Base-by-base conservation (phyloP, 768 basidiomycete genomes). In the Artomyces pyxidatus region DNA sequence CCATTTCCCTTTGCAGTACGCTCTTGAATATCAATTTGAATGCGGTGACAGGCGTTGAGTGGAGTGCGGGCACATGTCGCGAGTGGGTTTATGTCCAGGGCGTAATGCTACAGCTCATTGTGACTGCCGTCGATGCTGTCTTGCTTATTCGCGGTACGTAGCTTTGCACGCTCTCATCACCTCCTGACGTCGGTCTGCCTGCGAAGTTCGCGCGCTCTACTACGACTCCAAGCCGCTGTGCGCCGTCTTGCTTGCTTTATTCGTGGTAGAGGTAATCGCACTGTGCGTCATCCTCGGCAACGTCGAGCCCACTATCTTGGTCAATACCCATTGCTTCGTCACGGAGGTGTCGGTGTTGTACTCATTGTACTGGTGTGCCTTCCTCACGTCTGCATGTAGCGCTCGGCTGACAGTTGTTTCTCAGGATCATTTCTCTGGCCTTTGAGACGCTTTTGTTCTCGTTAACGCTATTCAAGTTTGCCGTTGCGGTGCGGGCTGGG, bases 381-480 rank as follows among this genome's bases (percentile, higher is more conserved):
- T 44, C 42, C 14, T 14, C 23, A 16, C 17, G 23, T 27, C 48
- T 16, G 1, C 21, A 14, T 25, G 16, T 21, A 8, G 0, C 38
- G 16, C 12, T n/a, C 8, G 1, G 19, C 29, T 45, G 1, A 12
- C 22, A 35, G 23, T 16, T 27, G 17, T 21, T 16, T 6, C 25
- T 4, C 38, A 62, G 61, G 59, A 53, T 62, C 42, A 54, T 54
- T 0, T 62, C 59, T 9, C 52, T 60, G 3, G 37, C 47, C 0
- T 62, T 62, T 46, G 61, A 62, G 55, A 62, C 59, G 2, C 23
- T 62, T 14, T 52, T 62, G 11, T 62, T 60, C 38, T 42, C 44
- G 6, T 48, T 62, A 22, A 62, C 61, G 2, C 37, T 62, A 21
- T 37, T 32, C 45, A 59, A 59, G 32, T 62, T 62, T 39, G 11